Conservation (phyloP, 2,329 filamentous ascomycete species). For the Pseudohalonectria lignicola region DNA sequence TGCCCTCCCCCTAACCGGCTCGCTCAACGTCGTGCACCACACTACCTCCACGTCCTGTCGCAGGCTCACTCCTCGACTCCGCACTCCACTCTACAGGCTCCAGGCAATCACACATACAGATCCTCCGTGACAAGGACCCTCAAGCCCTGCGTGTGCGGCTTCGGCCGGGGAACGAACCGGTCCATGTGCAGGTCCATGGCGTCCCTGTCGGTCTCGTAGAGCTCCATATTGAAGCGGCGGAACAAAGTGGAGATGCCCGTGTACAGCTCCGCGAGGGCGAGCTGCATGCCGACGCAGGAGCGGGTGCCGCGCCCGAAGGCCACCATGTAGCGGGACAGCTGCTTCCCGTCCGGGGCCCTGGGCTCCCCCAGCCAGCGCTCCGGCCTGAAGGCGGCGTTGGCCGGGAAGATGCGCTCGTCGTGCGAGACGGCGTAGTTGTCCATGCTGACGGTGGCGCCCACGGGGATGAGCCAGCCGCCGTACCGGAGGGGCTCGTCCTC, state of each 20-base stretch:
- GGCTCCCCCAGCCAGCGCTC: conserved; percentile 10
- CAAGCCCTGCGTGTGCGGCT: no score
- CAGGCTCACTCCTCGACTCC: no score
- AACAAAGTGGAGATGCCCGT: conserved; percentile 10
- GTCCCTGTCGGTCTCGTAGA: conserved; percentile 13
- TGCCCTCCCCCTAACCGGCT: no score
- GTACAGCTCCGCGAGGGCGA: conserved; percentile 13
- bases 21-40: no score
- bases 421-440: conserved; percentile 7
- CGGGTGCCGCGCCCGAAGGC: conserved; percentile 11
- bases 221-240: conserved; percentile 12
- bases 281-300: conserved; percentile 14
- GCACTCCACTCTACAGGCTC: no score
- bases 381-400: conserved; percentile 9
- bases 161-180: conserved; percentile 9
- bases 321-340: conserved; percentile 11
- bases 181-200: conserved; percentile 11
- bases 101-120: no score
- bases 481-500: no score
- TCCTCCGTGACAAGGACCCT: no score
- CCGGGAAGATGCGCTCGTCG: conserved; percentile 10
- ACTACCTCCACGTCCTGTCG: no score
- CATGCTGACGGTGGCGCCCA: no score
- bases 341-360: no score
- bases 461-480: no score